Conservation (phyloP, 176 grass and related monocot species). For the Dactylis glomerata region DNA sequence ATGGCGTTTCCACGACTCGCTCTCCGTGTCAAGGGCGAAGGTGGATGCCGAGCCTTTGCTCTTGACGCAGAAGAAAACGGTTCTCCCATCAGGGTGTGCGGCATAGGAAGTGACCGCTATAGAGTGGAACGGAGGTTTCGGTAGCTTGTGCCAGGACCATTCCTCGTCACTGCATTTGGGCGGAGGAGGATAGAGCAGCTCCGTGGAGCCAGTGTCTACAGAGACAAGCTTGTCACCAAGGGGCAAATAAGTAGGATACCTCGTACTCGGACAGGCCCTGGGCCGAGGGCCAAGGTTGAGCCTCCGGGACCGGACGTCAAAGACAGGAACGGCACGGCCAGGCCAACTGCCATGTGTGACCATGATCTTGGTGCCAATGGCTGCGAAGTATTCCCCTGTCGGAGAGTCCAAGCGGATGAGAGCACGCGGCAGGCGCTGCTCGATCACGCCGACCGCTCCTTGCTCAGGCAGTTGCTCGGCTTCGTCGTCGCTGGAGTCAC, state of each 20-base stretch:
- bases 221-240: neutral
- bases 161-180: neutral
- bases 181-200: neutral
- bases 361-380: constrained; percentile 3
- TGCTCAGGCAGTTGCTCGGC: neutral
- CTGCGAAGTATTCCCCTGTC: neutral
- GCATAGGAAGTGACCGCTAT: neutral
- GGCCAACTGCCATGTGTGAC: neutral
- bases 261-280: neutral
- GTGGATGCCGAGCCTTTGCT: neutral
- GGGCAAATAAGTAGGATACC: neutral
- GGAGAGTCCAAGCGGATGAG: neutral
- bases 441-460: neutral
- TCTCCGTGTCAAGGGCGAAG: neutral
- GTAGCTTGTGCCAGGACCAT: neutral
- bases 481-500: neutral
- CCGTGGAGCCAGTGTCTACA: neutral
- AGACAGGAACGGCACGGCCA: neutral
- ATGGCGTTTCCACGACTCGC: neutral
- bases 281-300: neutral
- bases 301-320: neutral
- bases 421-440: neutral
- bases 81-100: neutral
- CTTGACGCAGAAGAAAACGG: neutral
- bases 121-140: neutral